Evolutionary conservation across 768 basidiomycete genomes (phyloP).

Genomic region (Obba rivulosa): DNA sequence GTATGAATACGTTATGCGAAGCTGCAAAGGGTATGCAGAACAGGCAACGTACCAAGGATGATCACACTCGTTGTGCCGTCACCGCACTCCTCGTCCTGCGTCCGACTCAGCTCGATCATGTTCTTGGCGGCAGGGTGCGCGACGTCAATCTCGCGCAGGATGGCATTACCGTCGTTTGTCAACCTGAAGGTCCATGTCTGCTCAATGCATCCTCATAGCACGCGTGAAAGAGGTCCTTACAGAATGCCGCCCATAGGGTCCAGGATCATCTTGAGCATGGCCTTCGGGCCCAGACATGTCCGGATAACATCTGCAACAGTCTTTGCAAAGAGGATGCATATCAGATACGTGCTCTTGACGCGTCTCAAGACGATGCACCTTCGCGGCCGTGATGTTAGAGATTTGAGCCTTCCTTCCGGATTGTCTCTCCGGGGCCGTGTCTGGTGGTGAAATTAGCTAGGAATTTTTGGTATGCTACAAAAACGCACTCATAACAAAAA

Average conservation of each 20-base stretch:
- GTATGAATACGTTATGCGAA: neutral
- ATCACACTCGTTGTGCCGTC: slow-evolving; percentile 99
- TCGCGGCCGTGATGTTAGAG: slow-evolving; percentile 95
- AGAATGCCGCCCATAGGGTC: slow-evolving; percentile 99
- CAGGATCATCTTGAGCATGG: slow-evolving; percentile 99
- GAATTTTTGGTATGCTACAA: neutral
- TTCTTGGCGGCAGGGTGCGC: slow-evolving; percentile 99
- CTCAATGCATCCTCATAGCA: neutral
- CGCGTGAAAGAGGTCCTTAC: slow-evolving; percentile 38
- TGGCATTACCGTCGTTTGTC: slow-evolving; percentile 99
- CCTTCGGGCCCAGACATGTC: slow-evolving; percentile 94
- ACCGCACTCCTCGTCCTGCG: slow-evolving; percentile 98
- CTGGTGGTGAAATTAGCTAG: slow-evolving; percentile 33
- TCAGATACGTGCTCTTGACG: too few relatives aligned
- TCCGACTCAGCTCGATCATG: slow-evolving; percentile 97
- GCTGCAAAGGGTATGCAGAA: neutral
- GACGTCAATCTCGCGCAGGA: slow-evolving; percentile 96
- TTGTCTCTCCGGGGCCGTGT: slow-evolving; percentile 91
- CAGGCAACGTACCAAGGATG: slow-evolving; percentile 69
- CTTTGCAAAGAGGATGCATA: slow-evolving; percentile 32
- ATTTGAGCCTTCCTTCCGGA: slow-evolving; percentile 93
- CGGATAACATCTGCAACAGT: slow-evolving; percentile 97
- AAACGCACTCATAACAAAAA: slow-evolving; percentile 76
- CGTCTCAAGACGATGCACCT: slow-evolving; percentile 45
- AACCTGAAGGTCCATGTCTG: slow-evolving; percentile 44